Evolutionary conservation across 805 yeast species (phyloP), one percentile per base, ranked within the genome.

Genomic region (Pichia paraexigua): DNA sequence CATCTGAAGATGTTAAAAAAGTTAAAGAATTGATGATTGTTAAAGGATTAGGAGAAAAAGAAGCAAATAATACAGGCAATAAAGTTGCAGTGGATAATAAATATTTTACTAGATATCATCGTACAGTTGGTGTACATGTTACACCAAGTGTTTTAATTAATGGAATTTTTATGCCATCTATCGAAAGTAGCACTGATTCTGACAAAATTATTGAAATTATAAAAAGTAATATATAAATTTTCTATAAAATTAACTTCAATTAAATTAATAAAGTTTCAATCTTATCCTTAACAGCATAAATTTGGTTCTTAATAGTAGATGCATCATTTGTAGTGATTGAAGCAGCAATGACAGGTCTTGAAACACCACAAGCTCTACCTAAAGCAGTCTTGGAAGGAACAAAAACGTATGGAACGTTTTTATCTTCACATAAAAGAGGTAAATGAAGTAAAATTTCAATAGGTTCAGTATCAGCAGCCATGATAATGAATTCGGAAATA

Each of bases 381-480:
- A 94, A 80, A 58, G 99, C 99, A 68, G 94, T 83, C 81, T 94
- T 92, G 63, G 97, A 90, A 62, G 99, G 97, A 60, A 94, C 98
- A 63, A 94, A 94, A 59, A 94, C 98, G 79, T 94, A 94, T 58
- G 99, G 97, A 61, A 94, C 99, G 79, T 94, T 94, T 82, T 94
- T 94, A 77, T 94, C 99, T 78, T 94, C 99, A 75, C 99, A 94
- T 65, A 94, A 79, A 65, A 94, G 81, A 48, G 99, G 99, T 72
- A 94, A 81, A 72, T 94, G 99, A 74, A 94, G 82, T 68, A 94
- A 83, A 73, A 94, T 92, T 78, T 94, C 99, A 69, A 94, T 91
- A 65, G 99, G 99, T 76, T 91, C 96, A 66, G 99, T 90, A 71
- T 94, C 99, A 64, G 99, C 99, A 61, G 99, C 99, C 97, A 94